Evolutionary conservation across 2,329 filamentous ascomycete genomes (phyloP).

Genomic region (Hirsutella rhossiliensis): DNA sequence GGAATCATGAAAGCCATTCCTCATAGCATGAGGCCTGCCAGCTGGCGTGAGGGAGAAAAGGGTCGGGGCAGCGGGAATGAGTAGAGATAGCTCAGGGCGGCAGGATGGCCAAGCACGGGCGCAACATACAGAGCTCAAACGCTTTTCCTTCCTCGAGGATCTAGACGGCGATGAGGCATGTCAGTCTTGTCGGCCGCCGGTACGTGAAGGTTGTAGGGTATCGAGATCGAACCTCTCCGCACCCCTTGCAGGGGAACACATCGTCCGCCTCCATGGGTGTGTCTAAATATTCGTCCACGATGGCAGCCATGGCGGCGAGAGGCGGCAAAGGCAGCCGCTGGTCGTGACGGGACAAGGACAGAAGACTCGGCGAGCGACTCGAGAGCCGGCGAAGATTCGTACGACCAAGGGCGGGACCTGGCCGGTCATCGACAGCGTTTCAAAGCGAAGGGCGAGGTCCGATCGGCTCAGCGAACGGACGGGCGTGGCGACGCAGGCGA

Average conservation of each 20-base stretch:
- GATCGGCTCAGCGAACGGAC: not conserved
- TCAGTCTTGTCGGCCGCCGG: not conserved
- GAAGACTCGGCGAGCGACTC: not conserved
- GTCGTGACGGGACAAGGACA: not conserved
- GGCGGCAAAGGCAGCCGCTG: not conserved
- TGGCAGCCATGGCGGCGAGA: constrained; percentile 27
- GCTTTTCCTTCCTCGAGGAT: constrained; percentile 98
- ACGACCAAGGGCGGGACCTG: not conserved
- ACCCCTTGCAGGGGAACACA: constrained; percentile 82
- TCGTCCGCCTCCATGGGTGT: constrained; percentile 67
- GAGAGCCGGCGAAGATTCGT: not conserved
- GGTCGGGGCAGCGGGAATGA: not conserved
- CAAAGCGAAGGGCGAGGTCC: not conserved
- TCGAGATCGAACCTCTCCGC: constrained; percentile 60
- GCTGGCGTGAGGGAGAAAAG: not conserved
- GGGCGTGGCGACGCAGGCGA: not conserved
- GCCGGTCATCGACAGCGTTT: constrained; percentile 1
- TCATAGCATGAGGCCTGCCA: constrained; percentile 1
- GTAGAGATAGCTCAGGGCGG: not conserved
- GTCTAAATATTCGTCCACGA: constrained; percentile 51
- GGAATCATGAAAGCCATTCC: not conserved
- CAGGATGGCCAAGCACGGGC: not conserved
- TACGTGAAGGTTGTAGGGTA: not conserved
- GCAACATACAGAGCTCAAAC: constrained; percentile 75
- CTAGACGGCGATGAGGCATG: constrained; percentile 29